Percentiles rank a stretch among this genome's conserved stretches.
Evolutionary conservation across 2,329 filamentous ascomycete species (phyloP).

Genomic region (Grosmannia serpens): DNA sequence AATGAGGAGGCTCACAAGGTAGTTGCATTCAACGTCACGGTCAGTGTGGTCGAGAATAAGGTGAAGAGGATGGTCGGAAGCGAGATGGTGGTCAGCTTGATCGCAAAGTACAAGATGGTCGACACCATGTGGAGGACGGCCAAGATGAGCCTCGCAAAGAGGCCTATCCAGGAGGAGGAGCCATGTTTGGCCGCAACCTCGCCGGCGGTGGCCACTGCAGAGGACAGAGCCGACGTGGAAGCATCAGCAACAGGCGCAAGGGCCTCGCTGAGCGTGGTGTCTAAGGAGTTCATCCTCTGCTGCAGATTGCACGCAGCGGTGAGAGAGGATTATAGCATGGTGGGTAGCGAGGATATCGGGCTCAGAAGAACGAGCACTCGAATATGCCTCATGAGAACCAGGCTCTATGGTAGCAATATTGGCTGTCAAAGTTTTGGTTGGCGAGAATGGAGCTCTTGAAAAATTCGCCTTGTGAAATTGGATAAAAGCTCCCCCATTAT

Average conservation of each 20-base stretch:
- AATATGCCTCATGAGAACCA: neutral
- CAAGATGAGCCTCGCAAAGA: conserved; percentile 44
- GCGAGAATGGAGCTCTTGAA: neutral
- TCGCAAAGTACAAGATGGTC: conserved; percentile 60
- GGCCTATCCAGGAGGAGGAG: conserved; percentile 44
- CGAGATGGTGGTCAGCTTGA: conserved; percentile 80
- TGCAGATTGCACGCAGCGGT: conserved; percentile 10
- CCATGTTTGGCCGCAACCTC: conserved; percentile 25
- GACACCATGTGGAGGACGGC: conserved; percentile 44
- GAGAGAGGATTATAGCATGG: conserved; percentile 4
- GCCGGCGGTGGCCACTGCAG: conserved; percentile 26
- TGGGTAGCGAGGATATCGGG: conserved; percentile 7
- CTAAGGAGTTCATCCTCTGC: conserved; percentile 8
- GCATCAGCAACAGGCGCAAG: neutral
- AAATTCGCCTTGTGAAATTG: neutral
- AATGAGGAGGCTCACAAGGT: conserved; percentile 54
- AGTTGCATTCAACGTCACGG: conserved; percentile 97
- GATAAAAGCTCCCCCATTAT: neutral
- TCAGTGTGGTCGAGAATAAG: conserved; percentile 83
- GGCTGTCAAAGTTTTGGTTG: neutral
- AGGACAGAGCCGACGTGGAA: conserved; percentile 21
- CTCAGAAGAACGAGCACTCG: conserved; percentile 10
- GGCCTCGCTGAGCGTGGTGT: neutral
- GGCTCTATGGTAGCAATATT: neutral
- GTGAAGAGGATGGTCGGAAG: conserved; percentile 82